Base-by-base conservation (phyloP, 495 filamentous ascomycete genomes). In the Trichoderma parareesei region DNA sequence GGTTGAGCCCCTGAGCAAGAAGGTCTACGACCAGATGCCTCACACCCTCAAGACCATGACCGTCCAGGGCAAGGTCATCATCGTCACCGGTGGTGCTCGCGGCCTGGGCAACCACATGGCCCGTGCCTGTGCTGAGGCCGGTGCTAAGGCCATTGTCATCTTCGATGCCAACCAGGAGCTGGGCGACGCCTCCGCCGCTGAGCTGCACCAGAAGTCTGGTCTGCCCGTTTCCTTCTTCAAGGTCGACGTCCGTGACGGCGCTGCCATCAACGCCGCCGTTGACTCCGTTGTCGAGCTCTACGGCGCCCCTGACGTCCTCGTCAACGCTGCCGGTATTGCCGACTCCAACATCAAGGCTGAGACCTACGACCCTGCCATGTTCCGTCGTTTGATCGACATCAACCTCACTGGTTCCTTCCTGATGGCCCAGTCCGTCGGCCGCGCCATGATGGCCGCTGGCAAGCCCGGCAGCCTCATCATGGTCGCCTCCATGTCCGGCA, bases 311-410 rank as follows among this genome's bases (percentile, higher is more conserved):
- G 85, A 92, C 64, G 87, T 93, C 33, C 77, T 92, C 16, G 82
- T 95, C 76, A 92, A 90, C 76, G 89, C 89, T 63, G 92, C 91
- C 40, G 91, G 92, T 68, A 91, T 95, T 65, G 90, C 91, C 67
- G 89, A 92, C 63, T 81, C 78, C 73, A 82, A 80, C 73, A 81
- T 82, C 74, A 74, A 77, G 67, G 78, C 77, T 43, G 72, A 78
- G 84, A 84, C 77, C 33, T 82, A 82, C 70, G 79, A 82, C 72
- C 74, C 78, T 4, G 88, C 88, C 64, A 88, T 84, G 76, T 92
- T 89, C 79, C 83, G 86, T 62, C 83, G 82, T 67, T 79, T 91
- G 13, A 86, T 92, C 68, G 87, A 89, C 69, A 90, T 90, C 80
- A 91, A 91, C 80, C 72, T 91, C 46, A 89, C 81, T 11, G 88